Evolutionary conservation across 2,329 filamentous ascomycete genomes (phyloP).

Genomic region (Teratosphaeria nubilosa): DNA sequence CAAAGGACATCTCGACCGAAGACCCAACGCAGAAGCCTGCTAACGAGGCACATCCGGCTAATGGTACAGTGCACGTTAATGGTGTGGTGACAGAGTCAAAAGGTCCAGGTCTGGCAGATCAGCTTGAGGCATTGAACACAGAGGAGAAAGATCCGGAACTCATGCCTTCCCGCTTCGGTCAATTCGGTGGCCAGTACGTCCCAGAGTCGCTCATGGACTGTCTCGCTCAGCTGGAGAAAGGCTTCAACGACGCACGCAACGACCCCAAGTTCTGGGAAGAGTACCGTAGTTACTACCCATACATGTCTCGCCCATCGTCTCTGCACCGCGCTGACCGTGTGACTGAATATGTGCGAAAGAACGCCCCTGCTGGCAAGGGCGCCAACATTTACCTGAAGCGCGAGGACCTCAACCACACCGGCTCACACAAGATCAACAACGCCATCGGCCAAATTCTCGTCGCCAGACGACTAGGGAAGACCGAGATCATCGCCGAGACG

Average conservation of each 20-base stretch:
- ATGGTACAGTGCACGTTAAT: conserved; percentile 54
- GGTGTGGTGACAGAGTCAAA: conserved; percentile 53
- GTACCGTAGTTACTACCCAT: conserved; percentile 89
- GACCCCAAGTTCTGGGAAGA: conserved; percentile 95
- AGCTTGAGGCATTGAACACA: conserved; percentile 72
- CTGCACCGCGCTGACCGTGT: conserved; percentile 81
- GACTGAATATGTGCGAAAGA: conserved; percentile 47
- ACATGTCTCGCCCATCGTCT: conserved; percentile 90
- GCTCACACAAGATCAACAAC: conserved; percentile 99
- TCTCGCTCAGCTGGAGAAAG: conserved; percentile 76
- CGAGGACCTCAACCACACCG: conserved; percentile 95
- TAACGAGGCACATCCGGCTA: conserved; percentile 24
- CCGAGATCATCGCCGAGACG: conserved; percentile 93
- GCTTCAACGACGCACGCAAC: conserved; percentile 77
- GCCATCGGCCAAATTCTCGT: conserved; percentile 87
- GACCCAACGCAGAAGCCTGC: conserved; percentile 26
- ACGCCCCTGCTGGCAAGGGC: conserved; percentile 53
- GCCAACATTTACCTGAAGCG: conserved; percentile 97
- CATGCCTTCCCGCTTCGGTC: conserved; percentile 78
- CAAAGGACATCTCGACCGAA: conserved; percentile 24
- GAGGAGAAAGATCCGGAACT: conserved; percentile 48
- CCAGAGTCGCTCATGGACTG: conserved; percentile 98
- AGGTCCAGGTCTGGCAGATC: conserved; percentile 65
- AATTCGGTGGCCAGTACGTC: conserved; percentile 95
- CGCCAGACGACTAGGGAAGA: conserved; percentile 81